A percentile compares a stretch with the other conserved stretches of the same genome.
phyloP scores from a whole-genome alignment of 177 flowering plant genomes.

The Vitis hybrid region DNA sequence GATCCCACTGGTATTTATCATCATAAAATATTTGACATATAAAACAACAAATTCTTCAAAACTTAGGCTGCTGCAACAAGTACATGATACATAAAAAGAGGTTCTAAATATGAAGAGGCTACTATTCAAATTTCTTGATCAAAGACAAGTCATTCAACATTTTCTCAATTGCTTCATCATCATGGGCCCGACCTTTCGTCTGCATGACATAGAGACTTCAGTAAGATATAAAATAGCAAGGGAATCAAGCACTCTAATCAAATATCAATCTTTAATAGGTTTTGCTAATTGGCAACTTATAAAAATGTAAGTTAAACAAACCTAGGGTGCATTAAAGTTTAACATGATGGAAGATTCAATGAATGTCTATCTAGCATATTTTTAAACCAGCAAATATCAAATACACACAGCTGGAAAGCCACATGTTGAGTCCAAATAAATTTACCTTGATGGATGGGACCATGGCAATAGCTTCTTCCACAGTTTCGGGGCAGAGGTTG shows the following conservation, averaged over 20 bases:
- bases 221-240: neutral
- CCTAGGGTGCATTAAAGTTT: too few relatives aligned
- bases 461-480: conserved; percentile 97
- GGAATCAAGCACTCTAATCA: too few relatives aligned
- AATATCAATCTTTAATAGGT: too few relatives aligned
- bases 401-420: neutral
- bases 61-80: too few relatives aligned
- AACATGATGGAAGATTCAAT: too few relatives aligned
- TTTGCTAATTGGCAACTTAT: too few relatives aligned
- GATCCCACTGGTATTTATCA: too few relatives aligned
- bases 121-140: conserved; percentile 84
- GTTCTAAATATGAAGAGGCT: neutral
- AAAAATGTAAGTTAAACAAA: too few relatives aligned
- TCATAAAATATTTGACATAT: too few relatives aligned
- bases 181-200: conserved; percentile 74
- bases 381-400: neutral
- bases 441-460: conserved; percentile 94
- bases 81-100: too few relatives aligned
- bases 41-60: too few relatives aligned
- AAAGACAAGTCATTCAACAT: conserved; percentile 86
- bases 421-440: neutral
- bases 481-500: conserved; percentile 95
- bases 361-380: neutral
- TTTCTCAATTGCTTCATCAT: conserved; percentile 90
- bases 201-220: conserved; percentile 33